Conservation (phyloP, 2,329 filamentous ascomycete genomes). For the Pseudogymnoascus sp. region DNA sequence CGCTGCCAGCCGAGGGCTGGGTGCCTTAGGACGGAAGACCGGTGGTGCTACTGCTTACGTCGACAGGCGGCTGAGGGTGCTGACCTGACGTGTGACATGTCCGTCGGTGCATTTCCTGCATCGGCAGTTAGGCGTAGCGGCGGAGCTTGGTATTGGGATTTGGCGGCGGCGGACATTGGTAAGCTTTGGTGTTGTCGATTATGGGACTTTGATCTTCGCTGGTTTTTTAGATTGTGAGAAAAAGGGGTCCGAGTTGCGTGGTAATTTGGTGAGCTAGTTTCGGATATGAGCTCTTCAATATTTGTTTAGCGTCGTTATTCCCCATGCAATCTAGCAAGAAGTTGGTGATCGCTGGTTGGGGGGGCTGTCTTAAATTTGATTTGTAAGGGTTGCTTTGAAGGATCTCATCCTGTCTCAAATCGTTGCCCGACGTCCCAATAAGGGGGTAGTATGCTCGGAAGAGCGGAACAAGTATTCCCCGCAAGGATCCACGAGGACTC, state of each 20-base stretch:
- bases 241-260: background rate
- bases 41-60: background rate
- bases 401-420: background rate
- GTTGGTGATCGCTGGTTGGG: background rate
- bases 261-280: background rate
- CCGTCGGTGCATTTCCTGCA: background rate
- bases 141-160: background rate
- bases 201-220: background rate
- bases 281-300: background rate
- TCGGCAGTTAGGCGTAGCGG: background rate
- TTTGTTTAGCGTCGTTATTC: background rate
- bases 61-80: background rate
- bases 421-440: background rate
- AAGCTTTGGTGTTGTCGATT: background rate
- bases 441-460: background rate
- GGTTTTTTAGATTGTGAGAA: background rate
- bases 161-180: background rate
- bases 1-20: background rate
- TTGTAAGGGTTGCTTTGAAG: background rate
- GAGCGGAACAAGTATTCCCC: slow-evolving; percentile 5
- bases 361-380: slow-evolving; percentile 1
- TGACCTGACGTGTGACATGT: background rate
- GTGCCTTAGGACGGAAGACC: background rate
- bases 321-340: background rate
- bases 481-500: background rate